phyloP scores from a whole-genome alignment of 73 alveolate species.

The Paramecium octaurelia region DNA sequence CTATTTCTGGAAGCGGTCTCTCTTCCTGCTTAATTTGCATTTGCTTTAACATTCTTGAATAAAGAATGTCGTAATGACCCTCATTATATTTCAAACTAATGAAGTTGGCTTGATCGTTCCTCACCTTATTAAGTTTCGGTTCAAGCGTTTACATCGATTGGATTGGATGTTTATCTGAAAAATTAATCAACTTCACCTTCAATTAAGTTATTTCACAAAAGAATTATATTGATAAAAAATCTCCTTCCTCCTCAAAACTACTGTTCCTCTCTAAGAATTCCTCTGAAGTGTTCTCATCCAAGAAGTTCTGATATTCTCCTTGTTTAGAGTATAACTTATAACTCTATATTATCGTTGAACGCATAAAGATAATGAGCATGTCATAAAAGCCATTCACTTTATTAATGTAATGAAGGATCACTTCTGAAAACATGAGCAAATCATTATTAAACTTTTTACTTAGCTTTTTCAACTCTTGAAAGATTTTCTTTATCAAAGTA shows the following conservation, averaged over 20 bases:
- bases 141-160: not conserved
- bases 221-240: not conserved
- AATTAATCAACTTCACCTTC: not conserved
- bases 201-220: not conserved
- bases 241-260: slow-evolving; percentile 38
- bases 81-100: not conserved
- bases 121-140: not conserved
- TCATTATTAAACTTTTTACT: not conserved
- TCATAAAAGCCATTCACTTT: slow-evolving; percentile 6
- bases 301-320: not conserved
- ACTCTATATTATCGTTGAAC: not conserved
- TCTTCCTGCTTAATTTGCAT: not conserved
- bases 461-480: not conserved
- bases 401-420: not conserved
- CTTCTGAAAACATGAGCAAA: not conserved
- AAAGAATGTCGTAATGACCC: slow-evolving; percentile 26
- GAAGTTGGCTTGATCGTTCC: not conserved
- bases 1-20: not conserved
- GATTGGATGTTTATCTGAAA: not conserved
- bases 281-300: not conserved
- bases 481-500: not conserved
- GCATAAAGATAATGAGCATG: not conserved
- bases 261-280: not conserved
- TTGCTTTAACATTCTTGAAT: not conserved
- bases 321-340: not conserved